Evolutionary conservation across 1,284 basidiomycete species (phyloP).

Genomic region (Inonotus hispidus): DNA sequence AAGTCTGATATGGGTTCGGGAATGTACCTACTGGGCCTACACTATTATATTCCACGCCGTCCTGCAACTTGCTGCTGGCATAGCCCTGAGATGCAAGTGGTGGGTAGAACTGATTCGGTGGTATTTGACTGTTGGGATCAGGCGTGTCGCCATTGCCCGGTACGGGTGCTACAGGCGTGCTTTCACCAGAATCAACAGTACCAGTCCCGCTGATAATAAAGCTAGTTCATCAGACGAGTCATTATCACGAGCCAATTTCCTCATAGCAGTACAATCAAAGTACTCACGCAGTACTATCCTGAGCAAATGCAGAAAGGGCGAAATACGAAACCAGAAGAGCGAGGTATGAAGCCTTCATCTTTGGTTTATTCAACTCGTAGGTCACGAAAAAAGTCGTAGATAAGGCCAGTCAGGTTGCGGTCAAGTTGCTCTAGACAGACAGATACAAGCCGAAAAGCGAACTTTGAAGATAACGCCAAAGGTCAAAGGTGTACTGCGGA

Average conservation of each 20-base stretch:
- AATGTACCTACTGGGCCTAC: too few relatives aligned
- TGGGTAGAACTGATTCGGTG: too few relatives aligned
- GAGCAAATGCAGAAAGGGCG: neutral
- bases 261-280: too few relatives aligned
- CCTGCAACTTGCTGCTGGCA: too few relatives aligned
- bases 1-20: too few relatives aligned
- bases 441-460: too few relatives aligned
- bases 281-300: neutral
- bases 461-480: neutral
- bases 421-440: too few relatives aligned
- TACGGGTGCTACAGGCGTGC: neutral
- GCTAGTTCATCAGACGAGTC: neutral
- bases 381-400: neutral
- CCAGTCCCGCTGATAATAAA: neutral
- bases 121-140: neutral
- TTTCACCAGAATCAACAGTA: neutral
- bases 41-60: too few relatives aligned
- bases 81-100: too few relatives aligned
- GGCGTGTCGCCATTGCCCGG: neutral
- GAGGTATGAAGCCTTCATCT: conserved; percentile 1
- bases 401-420: too few relatives aligned
- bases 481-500: neutral
- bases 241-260: too few relatives aligned
- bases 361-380: neutral
- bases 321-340: neutral